Percentiles rank a stretch among this genome's conserved stretches.
Evolutionary conservation across 2,329 filamentous ascomycete species (phyloP).

Genomic region (Biscogniauxia marginata): DNA sequence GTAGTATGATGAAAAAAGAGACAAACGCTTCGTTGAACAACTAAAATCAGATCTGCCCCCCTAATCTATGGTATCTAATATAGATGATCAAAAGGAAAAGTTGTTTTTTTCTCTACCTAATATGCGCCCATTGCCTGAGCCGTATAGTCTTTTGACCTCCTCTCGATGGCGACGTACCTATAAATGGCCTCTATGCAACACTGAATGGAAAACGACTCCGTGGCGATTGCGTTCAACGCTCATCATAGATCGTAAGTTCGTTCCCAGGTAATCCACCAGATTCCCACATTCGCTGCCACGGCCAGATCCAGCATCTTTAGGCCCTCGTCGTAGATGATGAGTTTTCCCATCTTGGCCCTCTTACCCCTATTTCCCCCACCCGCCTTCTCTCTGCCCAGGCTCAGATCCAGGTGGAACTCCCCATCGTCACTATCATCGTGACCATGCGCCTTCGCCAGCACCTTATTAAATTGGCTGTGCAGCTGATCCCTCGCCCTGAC

Average conservation of each 20-base stretch:
- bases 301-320: slow-evolving; percentile 93
- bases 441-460: slow-evolving; percentile 28
- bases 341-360: slow-evolving; percentile 87
- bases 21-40: background rate
- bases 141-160: background rate
- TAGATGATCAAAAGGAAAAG: background rate
- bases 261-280: slow-evolving; percentile 93
- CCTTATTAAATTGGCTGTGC: slow-evolving; percentile 33
- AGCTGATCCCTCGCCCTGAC: slow-evolving; percentile 36
- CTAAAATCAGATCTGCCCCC: background rate
- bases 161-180: too few species aligned
- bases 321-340: slow-evolving; percentile 86
- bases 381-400: slow-evolving; percentile 76
- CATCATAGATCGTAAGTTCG: slow-evolving; percentile 32
- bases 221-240: background rate
- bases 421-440: slow-evolving; percentile 41
- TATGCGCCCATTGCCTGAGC: background rate
- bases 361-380: slow-evolving; percentile 85
- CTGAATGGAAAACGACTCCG: background rate
- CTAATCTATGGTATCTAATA: background rate
- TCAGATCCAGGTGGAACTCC: slow-evolving; percentile 61
- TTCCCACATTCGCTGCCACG: slow-evolving; percentile 84
- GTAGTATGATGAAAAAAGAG: background rate
- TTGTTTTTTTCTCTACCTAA: background rate
- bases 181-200: too few species aligned